Base-by-base conservation (phyloP, 2,329 filamentous ascomycete species). In the Tympanopsis confertula region DNA sequence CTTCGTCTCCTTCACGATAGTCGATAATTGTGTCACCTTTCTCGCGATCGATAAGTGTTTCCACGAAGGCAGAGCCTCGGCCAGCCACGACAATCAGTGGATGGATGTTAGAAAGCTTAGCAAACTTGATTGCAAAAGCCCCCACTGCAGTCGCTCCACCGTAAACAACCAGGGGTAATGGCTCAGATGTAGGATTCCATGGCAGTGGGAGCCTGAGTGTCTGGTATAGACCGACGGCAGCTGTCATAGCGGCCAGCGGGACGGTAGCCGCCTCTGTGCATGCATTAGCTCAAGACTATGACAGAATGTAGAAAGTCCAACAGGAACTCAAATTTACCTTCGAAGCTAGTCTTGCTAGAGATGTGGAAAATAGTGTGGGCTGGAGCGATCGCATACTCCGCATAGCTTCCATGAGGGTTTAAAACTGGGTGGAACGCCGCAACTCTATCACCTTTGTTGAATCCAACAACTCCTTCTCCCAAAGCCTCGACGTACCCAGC, bases 341-440 rank as follows among this genome's bases (percentile, higher is more conserved):
- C 69, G 38, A 71, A 75, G 15, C 58, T 62, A 3, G 61, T 60
- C 14, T 59, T 52, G 20, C 57, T 42, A 0, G 72, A 68, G 14
- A 76, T 56, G 44, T 67, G 68, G 47, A 78, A 76, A 0, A 73
- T 76, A 0, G 72, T 72, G 45, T 70, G 61, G 22, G 65, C 61
- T 54, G 61, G 68, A 0, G 68, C 66, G 10, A 79, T 54, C 3
- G 73, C 69, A 44, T 79, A 81, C 47, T 80, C 74, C 3, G 75
- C 77, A 42, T 68, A 82, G 5, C 61, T 65, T 2, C 77, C 77
- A 24, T 62, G 50, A 0, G 65, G 58, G 1, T 56, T 55, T 32
- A 54, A 45, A 63, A 79, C 76, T 43, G 72, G 57, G 39, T 69
- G 66, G 37, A 67, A 68, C 1, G 62, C 63, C 1, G 61, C 63